Evolutionary conservation across 768 basidiomycete genomes (phyloP), one percentile per base, ranked within the genome.

Genomic region (Hemileccinum impolitum): DNA sequence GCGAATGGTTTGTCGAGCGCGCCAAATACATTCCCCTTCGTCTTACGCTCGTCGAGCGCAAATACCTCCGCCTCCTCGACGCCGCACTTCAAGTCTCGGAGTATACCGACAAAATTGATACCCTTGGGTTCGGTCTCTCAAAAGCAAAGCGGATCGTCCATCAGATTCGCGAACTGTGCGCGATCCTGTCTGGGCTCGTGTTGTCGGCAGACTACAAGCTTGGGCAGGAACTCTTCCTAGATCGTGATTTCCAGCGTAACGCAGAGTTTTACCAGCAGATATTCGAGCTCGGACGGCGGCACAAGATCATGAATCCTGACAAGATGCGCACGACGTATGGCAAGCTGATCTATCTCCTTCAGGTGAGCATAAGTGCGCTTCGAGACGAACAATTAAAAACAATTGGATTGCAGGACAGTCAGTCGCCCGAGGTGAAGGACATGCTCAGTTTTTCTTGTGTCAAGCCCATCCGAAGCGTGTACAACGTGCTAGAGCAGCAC

Each of bases 241-340:
- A 90, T 53, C 80, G 87, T 18, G 87, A 93, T 64, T 93, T 93
- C 61, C 74, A 86, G 51, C 75, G 80, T 13, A 93, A 93, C 58
- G 81, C 80, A 15, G 81, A 84, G 8, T 93, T 92, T 61, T 93
- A 85, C 60, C 87, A 90, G 51, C 68, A 74, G 13, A 75, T 91
- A 21, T 92, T 92, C 54, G 90, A 92, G 68, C 76, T 92, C 19
- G 89, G 90, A 17, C 74, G 89, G 43, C 76, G 90, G 50, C 87
- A 91, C 63, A 92, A 92, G 66, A 92, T 93, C 61, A 90, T 88
- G 87, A 93, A 92, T 58, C 90, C 90, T 0, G 90, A 92, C 62
- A 91, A 91, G 58, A 91, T 92, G 90, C 78, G 90, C 21, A 83
- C 86, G 25, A 92, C 87, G 8, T 93, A 93, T 52, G 90, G 90